phyloP scores from a whole-genome alignment of 2,329 filamentous ascomycete genomes.

The Talaromyces sp. region DNA sequence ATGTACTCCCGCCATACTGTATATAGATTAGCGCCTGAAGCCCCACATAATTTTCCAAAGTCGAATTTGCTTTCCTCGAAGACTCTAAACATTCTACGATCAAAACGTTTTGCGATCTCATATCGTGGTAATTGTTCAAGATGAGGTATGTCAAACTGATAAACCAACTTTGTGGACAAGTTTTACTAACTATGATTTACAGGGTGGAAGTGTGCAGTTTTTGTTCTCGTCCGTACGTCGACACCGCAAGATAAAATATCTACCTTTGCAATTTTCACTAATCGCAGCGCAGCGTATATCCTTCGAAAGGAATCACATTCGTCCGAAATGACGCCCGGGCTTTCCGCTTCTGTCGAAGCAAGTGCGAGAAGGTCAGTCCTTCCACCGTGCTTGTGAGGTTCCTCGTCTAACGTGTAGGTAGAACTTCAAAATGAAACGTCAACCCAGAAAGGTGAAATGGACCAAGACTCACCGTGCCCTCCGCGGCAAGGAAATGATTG shows the following conservation, averaged over 20 bases:
- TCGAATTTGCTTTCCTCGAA: constrained; percentile 10
- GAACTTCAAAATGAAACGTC: constrained; percentile 96
- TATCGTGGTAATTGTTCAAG: constrained; percentile 2
- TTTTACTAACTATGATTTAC: not conserved
- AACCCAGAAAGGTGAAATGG: constrained; percentile 95
- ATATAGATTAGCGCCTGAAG: not conserved
- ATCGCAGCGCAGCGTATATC: constrained; percentile 48
- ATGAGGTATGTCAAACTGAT: constrained; percentile 23
- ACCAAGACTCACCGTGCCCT: constrained; percentile 87
- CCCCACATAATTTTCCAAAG: constrained; percentile 20
- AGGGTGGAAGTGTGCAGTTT: constrained; percentile 64
- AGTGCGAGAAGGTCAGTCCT: constrained; percentile 56
- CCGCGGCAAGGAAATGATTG: constrained; percentile 82
- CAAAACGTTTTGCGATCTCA: not conserved
- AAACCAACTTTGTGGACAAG: not conserved
- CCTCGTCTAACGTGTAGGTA: not conserved
- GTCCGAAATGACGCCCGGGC: constrained; percentile 62
- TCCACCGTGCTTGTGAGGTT: not conserved
- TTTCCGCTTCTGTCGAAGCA: constrained; percentile 65
- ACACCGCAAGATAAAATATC: not conserved
- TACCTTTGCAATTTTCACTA: constrained; percentile 6
- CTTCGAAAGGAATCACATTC: constrained; percentile 64
- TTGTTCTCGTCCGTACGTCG: constrained; percentile 57
- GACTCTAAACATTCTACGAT: constrained; percentile 1
- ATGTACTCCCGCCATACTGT: not conserved